Evolutionary conservation across 2,329 filamentous ascomycete genomes (phyloP), one percentile per base, ranked within the genome.

Genomic region (Massarina eburnea): DNA sequence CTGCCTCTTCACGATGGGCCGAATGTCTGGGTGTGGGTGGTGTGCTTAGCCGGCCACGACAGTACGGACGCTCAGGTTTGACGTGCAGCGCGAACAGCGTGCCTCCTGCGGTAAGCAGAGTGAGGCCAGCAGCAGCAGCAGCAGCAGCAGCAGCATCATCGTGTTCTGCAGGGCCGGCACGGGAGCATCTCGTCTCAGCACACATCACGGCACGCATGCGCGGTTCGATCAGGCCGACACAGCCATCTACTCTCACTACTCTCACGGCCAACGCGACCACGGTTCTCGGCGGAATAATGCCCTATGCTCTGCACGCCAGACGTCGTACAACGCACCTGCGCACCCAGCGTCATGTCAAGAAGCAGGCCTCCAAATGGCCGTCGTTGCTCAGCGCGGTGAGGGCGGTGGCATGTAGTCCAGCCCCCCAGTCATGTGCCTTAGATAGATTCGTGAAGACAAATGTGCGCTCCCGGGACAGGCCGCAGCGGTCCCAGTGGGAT

Each of bases 361-460:
- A 30, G 27, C 5, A 14, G 27, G 12, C 27, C 4, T 6, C 27
- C 12, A 7, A 14, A 14, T 14, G 27, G n/a, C 27, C 6, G 27
- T 30, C 6, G 27, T n/a, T n/a, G n/a, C n/a, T n/a, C n/a, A n/a
- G n/a, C n/a, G n/a, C n/a, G n/a, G n/a, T n/a, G 12, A 30, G 27
- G 12, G 27, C 12, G n/a, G 27, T 30, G 27, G 12, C 27, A 30
- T 30, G 27, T 30, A 30, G 27, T 30, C 27, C 27, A n/a, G n/a
- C 15, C 19, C 19, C 9, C 19, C 19, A n/a, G 35, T 38, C 20
- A 5, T 22, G 20, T 42, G 33, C 36, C 34, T 39, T 51, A 51
- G 45, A 51, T 51, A 48, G 45, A 36, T 38, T 37, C 29, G 42
- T 51, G 41, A 51, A 48, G 42, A 38, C 15, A 17, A 33, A 32